Percentiles rank a stretch among this genome's conserved stretches.
These are phyloP conservation scores for Ceratobasidium sp. DNA, from an alignment of 1,284 basidiomycete genomes.

Conservation along the genomic window DNA sequence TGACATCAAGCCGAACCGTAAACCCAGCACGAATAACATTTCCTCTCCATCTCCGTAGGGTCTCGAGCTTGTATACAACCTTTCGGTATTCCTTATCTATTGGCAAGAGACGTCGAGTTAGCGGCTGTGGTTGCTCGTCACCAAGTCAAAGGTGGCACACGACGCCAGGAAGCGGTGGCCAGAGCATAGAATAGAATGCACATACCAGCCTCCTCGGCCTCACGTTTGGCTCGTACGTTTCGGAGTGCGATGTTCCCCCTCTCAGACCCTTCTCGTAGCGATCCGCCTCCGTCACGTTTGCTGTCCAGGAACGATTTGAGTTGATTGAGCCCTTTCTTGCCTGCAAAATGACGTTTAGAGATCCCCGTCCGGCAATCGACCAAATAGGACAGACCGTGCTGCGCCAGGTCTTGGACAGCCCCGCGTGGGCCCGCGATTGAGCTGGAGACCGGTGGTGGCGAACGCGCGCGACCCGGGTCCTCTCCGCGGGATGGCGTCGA, in stretches of 20 bases:
- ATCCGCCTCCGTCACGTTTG: slow-evolving; percentile 65
- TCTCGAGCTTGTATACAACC: slow-evolving; percentile 93
- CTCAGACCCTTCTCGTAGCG: slow-evolving; percentile 54
- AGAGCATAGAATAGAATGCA: slow-evolving; percentile 37
- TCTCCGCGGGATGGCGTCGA: slow-evolving; percentile 50
- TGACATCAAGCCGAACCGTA: slow-evolving; percentile 56
- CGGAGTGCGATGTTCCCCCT: slow-evolving; percentile 71
- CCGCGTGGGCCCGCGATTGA: slow-evolving; percentile 64
- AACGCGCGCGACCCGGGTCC: slow-evolving; percentile 69
- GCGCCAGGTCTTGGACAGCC: slow-evolving; percentile 71
- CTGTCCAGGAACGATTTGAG: slow-evolving; percentile 73
- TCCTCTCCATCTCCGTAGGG: slow-evolving; percentile 79
- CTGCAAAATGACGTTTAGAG: slow-evolving; percentile 77
- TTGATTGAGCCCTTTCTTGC: slow-evolving; percentile 79
- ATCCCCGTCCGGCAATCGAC: slow-evolving; percentile 61
- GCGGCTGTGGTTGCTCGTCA: not conserved
- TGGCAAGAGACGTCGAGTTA: not conserved
- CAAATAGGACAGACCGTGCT: slow-evolving; percentile 62
- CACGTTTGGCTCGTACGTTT: slow-evolving; percentile 81
- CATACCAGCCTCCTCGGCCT: slow-evolving; percentile 89
- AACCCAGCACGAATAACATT: slow-evolving; percentile 86
- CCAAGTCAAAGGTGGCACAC: not conserved
- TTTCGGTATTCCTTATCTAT: slow-evolving; percentile 91
- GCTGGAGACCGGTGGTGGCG: slow-evolving; percentile 1
- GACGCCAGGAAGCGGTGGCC: slow-evolving; percentile 32